Percentiles rank a stretch among this genome's conserved stretches.
Conservation (phyloP, 768 basidiomycete species). For the Podaxis carcinomalis region DNA sequence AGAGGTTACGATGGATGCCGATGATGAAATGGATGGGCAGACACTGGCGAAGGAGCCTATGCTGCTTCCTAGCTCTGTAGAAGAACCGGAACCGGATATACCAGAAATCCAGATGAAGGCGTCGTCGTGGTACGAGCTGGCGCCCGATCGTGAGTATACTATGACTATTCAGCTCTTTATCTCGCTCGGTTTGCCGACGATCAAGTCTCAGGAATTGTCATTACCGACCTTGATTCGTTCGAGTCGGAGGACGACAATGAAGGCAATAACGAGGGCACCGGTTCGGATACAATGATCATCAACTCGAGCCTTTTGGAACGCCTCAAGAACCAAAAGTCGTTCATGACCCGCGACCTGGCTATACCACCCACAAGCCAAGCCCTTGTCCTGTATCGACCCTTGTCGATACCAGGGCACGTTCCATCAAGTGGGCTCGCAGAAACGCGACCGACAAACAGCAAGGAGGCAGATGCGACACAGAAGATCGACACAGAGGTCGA, state of each 20-base stretch:
- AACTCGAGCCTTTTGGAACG: conserved; percentile 42
- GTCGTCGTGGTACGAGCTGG: conserved; percentile 65
- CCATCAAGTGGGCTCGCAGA: neutral
- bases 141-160: conserved; percentile 55
- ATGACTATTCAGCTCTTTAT: neutral
- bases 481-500: too few relatives aligned
- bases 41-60: neutral
- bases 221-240: conserved; percentile 54
- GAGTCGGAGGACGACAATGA: conserved; percentile 39
- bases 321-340: conserved; percentile 29
- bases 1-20: conserved; percentile 6
- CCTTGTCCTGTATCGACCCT: conserved; percentile 51
- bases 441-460: neutral
- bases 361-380: conserved; percentile 34
- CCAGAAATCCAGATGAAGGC: conserved; percentile 62
- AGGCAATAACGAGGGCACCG: conserved; percentile 15
- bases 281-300: conserved; percentile 22
- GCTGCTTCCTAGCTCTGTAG: conserved; percentile 27
- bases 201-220: conserved; percentile 49
- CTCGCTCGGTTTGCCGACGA: neutral
- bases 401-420: conserved; percentile 16
- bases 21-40: conserved; percentile 1
- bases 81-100: conserved; percentile 34
- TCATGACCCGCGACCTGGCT: conserved; percentile 16
- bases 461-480: neutral